Evolutionary conservation across 2,329 filamentous ascomycete genomes (phyloP).

Genomic region (Sclerotinia nivalis): DNA sequence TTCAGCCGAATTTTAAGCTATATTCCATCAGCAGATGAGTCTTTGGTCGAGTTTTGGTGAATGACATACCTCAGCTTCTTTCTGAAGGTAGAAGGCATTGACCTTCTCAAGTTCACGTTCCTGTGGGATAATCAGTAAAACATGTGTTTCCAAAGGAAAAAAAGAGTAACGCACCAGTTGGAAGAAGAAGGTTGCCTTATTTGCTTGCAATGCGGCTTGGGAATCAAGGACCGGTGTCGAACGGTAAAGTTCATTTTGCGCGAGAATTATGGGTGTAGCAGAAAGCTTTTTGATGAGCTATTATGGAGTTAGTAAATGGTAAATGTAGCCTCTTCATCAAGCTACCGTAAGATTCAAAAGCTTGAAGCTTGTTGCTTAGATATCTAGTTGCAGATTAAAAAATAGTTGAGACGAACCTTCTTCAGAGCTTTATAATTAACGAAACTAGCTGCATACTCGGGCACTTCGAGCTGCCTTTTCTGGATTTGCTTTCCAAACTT

Average conservation of each 20-base stretch:
- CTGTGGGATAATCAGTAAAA: conserved; percentile 55
- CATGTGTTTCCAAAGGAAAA: conserved; percentile 26
- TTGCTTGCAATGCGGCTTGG: conserved; percentile 89
- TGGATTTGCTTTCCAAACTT: conserved; percentile 99
- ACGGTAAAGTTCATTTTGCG: conserved; percentile 66
- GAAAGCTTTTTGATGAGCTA: conserved; percentile 99
- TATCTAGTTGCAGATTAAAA: conserved; percentile 19
- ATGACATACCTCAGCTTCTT: conserved; percentile 84
- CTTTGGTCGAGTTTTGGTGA: not conserved
- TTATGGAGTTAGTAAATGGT: conserved; percentile 37
- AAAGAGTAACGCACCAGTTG: conserved; percentile 67
- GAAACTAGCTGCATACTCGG: conserved; percentile 98
- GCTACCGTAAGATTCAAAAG: not conserved
- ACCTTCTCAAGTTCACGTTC: conserved; percentile 98
- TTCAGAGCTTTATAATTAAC: conserved; percentile 99
- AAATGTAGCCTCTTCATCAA: conserved; percentile 12
- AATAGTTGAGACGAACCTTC: conserved; percentile 64
- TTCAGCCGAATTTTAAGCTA: conserved; percentile 91
- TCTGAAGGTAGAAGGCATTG: conserved; percentile 96
- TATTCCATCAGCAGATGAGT: conserved; percentile 21
- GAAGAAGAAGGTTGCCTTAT: conserved; percentile 99
- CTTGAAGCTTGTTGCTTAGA: not conserved
- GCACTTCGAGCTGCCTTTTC: conserved; percentile 97
- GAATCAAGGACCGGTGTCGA: conserved; percentile 61
- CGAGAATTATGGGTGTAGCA: conserved; percentile 79